phyloP scores from a whole-genome alignment of 1,284 basidiomycete genomes.

The Marasmius fiardii region DNA sequence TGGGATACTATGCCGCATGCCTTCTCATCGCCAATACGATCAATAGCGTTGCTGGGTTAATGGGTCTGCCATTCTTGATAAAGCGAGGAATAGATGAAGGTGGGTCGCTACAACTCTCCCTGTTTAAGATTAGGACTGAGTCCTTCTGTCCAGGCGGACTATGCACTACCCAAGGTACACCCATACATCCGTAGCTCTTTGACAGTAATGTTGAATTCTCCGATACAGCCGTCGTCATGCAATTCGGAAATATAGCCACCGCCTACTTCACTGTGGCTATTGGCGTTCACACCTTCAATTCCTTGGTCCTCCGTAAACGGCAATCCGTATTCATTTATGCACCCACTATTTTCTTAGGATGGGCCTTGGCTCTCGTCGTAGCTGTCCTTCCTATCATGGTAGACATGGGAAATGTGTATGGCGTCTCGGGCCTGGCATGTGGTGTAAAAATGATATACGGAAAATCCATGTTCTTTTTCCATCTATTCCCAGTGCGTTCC shows the following conservation, averaged over 20 bases:
- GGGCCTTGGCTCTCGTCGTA: constrained; percentile 44
- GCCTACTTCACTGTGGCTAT: constrained; percentile 66
- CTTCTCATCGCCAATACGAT: constrained; percentile 58
- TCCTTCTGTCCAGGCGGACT: constrained; percentile 23
- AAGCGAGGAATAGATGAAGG: constrained; percentile 46
- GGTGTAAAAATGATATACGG: constrained; percentile 42
- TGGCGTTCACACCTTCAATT: constrained; percentile 65
- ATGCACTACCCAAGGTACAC: constrained; percentile 58
- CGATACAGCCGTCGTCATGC: constrained; percentile 47
- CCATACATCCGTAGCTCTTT: background rate
- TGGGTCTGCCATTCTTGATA: constrained; percentile 45
- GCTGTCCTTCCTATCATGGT: constrained; percentile 37
- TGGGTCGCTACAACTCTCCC: constrained; percentile 23
- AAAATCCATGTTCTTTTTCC: constrained; percentile 44
- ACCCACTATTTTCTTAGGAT: constrained; percentile 46
- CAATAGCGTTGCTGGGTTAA: constrained; percentile 47
- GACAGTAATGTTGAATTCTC: background rate
- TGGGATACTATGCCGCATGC: constrained; percentile 63
- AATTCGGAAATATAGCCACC: constrained; percentile 56
- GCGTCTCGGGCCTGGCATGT: constrained; percentile 49
- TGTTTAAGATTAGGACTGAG: background rate
- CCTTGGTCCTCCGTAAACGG: constrained; percentile 53
- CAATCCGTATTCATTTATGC: constrained; percentile 47
- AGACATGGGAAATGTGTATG: constrained; percentile 41
- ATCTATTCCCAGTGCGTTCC: constrained; percentile 54